Evolutionary conservation across 2,329 filamentous ascomycete genomes (phyloP).

Genomic region (Pyricularia sp.): DNA sequence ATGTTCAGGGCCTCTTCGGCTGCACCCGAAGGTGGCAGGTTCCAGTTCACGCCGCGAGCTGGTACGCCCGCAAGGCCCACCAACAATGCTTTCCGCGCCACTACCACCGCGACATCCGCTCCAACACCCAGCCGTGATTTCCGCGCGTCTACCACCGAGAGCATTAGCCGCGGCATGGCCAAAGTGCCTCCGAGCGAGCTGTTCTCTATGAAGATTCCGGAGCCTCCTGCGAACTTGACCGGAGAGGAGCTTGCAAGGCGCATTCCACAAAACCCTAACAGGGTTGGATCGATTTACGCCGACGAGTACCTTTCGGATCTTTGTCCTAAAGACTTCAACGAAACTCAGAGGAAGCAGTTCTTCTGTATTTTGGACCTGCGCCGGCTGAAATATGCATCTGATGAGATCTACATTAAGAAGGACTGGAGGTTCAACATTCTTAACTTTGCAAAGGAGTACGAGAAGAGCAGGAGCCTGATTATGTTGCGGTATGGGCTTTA

Average conservation of each 20-base stretch:
- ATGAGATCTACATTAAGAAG: slow-evolving; percentile 51
- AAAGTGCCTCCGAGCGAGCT: slow-evolving; percentile 40
- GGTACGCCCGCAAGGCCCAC: slow-evolving; percentile 30
- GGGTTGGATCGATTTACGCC: slow-evolving; percentile 47
- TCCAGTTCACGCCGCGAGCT: slow-evolving; percentile 32
- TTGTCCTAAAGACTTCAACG: slow-evolving; percentile 47
- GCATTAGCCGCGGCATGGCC: slow-evolving; percentile 38
- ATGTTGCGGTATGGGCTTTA: slow-evolving; percentile 53
- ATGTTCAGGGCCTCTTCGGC: slow-evolving; percentile 20
- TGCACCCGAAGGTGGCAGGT: slow-evolving; percentile 16
- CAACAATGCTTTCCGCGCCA: slow-evolving; percentile 36
- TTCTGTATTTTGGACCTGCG: slow-evolving; percentile 54
- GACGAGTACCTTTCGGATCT: slow-evolving; percentile 49
- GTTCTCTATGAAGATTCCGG: slow-evolving; percentile 49
- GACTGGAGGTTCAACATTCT: slow-evolving; percentile 54
- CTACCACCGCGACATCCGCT: slow-evolving; percentile 7
- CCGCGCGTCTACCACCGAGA: slow-evolving; percentile 35
- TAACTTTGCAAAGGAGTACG: slow-evolving; percentile 56
- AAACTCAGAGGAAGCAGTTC: slow-evolving; percentile 51
- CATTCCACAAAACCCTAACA: slow-evolving; percentile 41
- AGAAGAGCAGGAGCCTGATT: slow-evolving; percentile 53
- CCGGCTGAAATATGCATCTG: slow-evolving; percentile 50
- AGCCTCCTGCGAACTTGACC: slow-evolving; percentile 44
- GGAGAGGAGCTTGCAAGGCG: slow-evolving; percentile 44
- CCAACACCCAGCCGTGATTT: slow-evolving; percentile 33